phyloP scores from a whole-genome alignment of 2,329 filamentous ascomycete genomes.

The Microdochium paspali region DNA sequence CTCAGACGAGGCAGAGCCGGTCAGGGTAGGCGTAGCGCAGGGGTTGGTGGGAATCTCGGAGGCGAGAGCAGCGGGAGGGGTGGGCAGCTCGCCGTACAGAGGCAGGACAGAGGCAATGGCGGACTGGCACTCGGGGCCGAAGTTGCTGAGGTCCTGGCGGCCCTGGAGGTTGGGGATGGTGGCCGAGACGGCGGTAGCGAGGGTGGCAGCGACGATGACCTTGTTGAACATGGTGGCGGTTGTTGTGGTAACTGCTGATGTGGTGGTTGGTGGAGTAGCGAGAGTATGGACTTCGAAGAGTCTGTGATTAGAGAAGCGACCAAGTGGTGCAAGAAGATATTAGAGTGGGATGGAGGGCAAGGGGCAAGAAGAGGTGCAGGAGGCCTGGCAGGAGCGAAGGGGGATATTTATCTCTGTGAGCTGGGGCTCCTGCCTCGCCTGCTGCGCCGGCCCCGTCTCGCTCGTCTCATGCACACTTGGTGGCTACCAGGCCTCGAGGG shows the following conservation, averaged over 20 bases:
- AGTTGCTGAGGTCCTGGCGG: slow-evolving; percentile 5
- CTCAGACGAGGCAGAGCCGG: slow-evolving; percentile 9
- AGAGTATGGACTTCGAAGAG: not conserved
- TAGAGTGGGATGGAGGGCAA: not conserved
- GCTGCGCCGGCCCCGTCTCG: too few species aligned
- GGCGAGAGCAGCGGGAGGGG: slow-evolving; percentile 9
- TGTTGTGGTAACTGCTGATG: not conserved
- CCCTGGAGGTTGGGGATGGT: slow-evolving; percentile 8
- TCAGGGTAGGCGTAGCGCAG: slow-evolving; percentile 11
- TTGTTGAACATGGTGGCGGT: not conserved
- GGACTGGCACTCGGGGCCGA: slow-evolving; percentile 8
- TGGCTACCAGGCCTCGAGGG: too few species aligned
- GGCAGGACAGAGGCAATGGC: slow-evolving; percentile 8
- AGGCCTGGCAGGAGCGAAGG: too few species aligned
- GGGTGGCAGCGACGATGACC: slow-evolving; percentile 4
- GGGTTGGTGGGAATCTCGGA: slow-evolving; percentile 9
- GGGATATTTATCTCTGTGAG: too few species aligned
- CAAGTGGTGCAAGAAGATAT: too few species aligned
- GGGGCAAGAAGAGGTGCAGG: too few species aligned
- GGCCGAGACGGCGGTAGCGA: slow-evolving; percentile 8
- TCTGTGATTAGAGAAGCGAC: too few species aligned
- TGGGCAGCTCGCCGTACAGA: slow-evolving; percentile 9
- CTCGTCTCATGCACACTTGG: too few species aligned
- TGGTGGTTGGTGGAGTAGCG: not conserved
- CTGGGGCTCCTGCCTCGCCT: too few species aligned